Evolutionary conservation across 306 rosid genomes (phyloP), one percentile per base, ranked within the genome.

Genomic region (Corylus avellana): DNA sequence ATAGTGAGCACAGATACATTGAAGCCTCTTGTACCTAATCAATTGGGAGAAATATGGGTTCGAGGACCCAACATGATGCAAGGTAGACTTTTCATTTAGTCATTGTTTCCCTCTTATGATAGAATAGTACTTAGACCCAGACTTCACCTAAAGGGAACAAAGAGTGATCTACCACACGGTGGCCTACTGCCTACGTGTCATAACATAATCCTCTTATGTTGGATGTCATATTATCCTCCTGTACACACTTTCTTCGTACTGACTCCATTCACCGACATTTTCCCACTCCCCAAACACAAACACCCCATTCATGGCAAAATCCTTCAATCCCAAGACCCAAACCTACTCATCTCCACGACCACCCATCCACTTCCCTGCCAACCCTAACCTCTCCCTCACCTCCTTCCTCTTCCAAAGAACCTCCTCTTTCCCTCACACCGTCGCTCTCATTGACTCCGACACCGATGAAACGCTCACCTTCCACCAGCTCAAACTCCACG

Each of bases 381-480:
- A 87, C 10, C 79, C 82, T 22, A 70, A 58, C 50, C 88, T 85
- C 85, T 88, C 89, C 37, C 78, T 87, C 32, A 54, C 88, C n/a
- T 53, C 92, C 7, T 88, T 91, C 80, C 90, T 88, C 78, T 87
- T 88, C 81, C 79, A 71, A 37, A 74, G 69, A 72, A 47, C 87
- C 48, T 62, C 85, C 11, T 74, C 86, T 18, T 67, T 0, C 75
- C 67, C 82, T 6, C 42, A 80, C 78, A 46, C 17, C 39, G 69
- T 80, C 58, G 89, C 90, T 27, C 83, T 89, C 32, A 29, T 57
- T 62, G 87, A 86, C 12, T 75, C 81, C 0, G 81, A 80, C 18
- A 22, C 87, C 50, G 82, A 71, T 18, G 82, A 83, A 46, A 62
- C 79, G 29, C 62, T 86, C 5, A 86, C 88, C 55, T 88, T 86